These are phyloP conservation scores for Sclerotinia trifoliorum DNA, from an alignment of 2,329 filamentous ascomycete species.

Conservation along the genomic window DNA sequence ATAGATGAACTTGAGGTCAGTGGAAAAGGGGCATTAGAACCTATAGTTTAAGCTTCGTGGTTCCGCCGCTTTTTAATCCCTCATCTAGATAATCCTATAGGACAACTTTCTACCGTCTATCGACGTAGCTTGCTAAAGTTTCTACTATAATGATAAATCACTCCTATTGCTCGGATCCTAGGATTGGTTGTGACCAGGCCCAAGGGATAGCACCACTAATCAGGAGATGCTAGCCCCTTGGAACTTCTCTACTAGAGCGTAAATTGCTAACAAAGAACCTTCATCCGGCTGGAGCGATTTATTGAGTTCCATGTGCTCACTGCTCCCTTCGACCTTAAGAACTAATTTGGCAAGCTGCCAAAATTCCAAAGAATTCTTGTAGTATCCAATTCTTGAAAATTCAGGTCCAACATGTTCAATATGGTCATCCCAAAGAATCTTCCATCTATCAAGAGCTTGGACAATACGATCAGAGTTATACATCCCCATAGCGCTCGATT, in stretches of 20 bases:
- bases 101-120: not conserved
- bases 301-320: not conserved
- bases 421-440: constrained; percentile 7
- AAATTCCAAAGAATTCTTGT: constrained; percentile 10
- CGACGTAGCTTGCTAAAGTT: not conserved
- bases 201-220: not conserved
- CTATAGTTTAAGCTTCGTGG: not conserved
- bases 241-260: constrained; percentile 2
- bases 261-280: not conserved
- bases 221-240: not conserved
- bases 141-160: not conserved
- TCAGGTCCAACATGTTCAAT: not conserved
- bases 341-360: constrained; percentile 8
- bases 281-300: too few species aligned
- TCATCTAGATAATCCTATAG: not conserved
- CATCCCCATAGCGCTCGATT: not conserved
- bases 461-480: not conserved
- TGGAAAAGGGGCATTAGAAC: not conserved
- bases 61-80: not conserved
- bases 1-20: not conserved
- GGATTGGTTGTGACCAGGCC: not conserved
- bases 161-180: not conserved
- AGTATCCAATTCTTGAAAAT: constrained; percentile 1
- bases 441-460: constrained; percentile 11
- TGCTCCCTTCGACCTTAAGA: not conserved